These are phyloP conservation scores for Pythium sp. DNA, from an alignment of 352 stramenopile species.

Conservation along the genomic window DNA sequence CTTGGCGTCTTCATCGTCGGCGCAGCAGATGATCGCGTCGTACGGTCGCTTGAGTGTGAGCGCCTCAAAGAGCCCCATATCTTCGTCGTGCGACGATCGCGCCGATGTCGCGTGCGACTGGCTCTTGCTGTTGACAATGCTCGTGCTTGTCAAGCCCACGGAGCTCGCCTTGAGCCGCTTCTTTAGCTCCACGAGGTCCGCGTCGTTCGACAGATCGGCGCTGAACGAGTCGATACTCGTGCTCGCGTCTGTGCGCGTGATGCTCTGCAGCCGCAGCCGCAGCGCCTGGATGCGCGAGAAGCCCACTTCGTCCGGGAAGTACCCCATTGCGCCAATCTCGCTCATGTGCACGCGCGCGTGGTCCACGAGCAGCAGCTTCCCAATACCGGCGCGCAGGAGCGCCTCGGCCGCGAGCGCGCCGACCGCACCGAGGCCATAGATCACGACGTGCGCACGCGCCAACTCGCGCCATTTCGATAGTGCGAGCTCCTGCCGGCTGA, in stretches of 20 bases:
- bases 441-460: constrained; percentile 21
- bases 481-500: constrained; percentile 26
- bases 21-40: constrained; percentile 36
- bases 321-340: constrained; percentile 27
- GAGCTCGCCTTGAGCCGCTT: constrained; percentile 36
- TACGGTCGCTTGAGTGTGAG: constrained; percentile 38
- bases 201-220: constrained; percentile 25
- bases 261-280: constrained; percentile 33
- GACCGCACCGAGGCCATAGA: constrained; percentile 30
- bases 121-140: not conserved
- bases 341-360: constrained; percentile 25
- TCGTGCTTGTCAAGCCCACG: constrained; percentile 16
- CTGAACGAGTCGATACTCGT: constrained; percentile 29
- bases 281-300: constrained; percentile 36
- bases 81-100: not conserved
- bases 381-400: constrained; percentile 31
- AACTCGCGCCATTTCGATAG: constrained; percentile 27
- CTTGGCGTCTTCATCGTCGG: constrained; percentile 22
- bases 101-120: not conserved
- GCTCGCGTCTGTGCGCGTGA: constrained; percentile 6
- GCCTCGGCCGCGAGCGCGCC: constrained; percentile 28
- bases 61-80: constrained; percentile 36
- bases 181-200: constrained; percentile 32
- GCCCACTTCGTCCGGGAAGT: constrained; percentile 28
- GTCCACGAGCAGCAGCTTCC: constrained; percentile 37